These are phyloP conservation scores for Boletus edulis DNA, from an alignment of 768 basidiomycete species.

Conservation along the genomic window DNA sequence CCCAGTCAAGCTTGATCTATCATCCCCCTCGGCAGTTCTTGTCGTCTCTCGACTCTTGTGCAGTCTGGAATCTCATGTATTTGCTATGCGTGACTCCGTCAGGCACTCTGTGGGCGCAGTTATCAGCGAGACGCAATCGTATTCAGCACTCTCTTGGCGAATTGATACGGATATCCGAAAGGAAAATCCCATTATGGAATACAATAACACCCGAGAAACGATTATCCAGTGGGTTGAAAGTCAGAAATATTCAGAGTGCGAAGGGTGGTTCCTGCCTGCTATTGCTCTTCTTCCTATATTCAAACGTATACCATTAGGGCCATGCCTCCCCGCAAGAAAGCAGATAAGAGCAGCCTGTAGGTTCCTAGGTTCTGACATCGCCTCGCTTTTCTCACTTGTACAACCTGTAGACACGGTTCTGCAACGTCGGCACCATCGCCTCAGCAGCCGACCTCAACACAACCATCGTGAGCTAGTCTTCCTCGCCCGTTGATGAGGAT, in stretches of 20 bases:
- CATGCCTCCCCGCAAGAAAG: background rate
- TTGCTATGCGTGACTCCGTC: background rate
- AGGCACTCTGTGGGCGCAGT: conserved; percentile 2
- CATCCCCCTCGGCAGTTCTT: conserved; percentile 3
- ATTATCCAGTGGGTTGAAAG: background rate
- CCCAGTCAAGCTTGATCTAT: background rate
- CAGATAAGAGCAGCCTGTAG: background rate
- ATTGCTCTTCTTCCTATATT: background rate
- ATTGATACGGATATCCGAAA: conserved; percentile 1
- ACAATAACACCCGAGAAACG: background rate
- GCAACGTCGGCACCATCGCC: background rate
- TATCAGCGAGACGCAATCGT: background rate
- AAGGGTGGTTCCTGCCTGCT: background rate
- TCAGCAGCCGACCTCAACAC: background rate
- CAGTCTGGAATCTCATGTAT: background rate
- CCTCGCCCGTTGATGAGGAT: background rate
- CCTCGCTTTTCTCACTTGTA: background rate
- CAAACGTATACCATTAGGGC: background rate
- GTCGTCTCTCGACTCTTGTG: background rate
- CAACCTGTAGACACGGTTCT: background rate
- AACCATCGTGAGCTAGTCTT: background rate
- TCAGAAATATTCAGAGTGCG: background rate
- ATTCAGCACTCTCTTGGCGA: conserved; percentile 4
- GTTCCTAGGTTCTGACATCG: background rate
- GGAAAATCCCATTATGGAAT: background rate